Conservation (phyloP, 768 basidiomycete genomes). For the Astraeus odoratus region DNA sequence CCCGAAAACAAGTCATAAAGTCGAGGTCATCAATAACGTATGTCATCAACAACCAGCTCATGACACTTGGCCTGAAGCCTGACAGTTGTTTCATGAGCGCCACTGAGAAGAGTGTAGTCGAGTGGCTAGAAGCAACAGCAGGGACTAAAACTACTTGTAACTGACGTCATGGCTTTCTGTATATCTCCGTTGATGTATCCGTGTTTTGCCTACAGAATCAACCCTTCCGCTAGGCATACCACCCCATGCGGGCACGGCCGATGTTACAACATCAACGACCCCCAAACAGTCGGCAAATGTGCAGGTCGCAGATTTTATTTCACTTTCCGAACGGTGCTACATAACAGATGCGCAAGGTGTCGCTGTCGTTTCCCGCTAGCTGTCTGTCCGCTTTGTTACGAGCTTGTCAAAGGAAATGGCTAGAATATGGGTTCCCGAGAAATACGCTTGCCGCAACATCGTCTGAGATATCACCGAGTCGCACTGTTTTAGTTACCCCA, state of each 20-base stretch:
- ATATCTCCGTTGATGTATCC: not conserved
- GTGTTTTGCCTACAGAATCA: conserved; percentile 18
- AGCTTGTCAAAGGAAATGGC: no score
- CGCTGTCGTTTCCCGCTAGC: no score
- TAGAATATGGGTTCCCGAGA: no score
- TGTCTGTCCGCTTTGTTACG: no score
- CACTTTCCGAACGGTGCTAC: conserved; percentile 68
- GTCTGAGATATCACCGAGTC: no score
- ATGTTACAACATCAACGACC: conserved; percentile 14
- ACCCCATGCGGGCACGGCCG: conserved; percentile 18
- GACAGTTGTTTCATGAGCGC: conserved; percentile 82
- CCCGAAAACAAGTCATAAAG: no score
- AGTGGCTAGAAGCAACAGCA: conserved; percentile 64
- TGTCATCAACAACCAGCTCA: no score
- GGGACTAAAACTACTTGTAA: conserved; percentile 18
- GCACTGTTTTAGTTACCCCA: no score
- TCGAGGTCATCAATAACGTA: no score
- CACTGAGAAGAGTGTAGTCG: conserved; percentile 80
- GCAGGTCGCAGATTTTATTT: conserved; percentile 27
- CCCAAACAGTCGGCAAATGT: conserved; percentile 17
- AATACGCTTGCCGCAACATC: no score
- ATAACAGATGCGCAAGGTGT: conserved; percentile 70
- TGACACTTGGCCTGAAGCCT: no score
- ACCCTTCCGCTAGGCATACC: conserved; percentile 59
- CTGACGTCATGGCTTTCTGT: conserved; percentile 8